Percentiles rank a stretch among this genome's conserved stretches.
These are phyloP conservation scores for Xylaria sp. DNA, from an alignment of 2,329 filamentous ascomycete species.

Conservation along the genomic window DNA sequence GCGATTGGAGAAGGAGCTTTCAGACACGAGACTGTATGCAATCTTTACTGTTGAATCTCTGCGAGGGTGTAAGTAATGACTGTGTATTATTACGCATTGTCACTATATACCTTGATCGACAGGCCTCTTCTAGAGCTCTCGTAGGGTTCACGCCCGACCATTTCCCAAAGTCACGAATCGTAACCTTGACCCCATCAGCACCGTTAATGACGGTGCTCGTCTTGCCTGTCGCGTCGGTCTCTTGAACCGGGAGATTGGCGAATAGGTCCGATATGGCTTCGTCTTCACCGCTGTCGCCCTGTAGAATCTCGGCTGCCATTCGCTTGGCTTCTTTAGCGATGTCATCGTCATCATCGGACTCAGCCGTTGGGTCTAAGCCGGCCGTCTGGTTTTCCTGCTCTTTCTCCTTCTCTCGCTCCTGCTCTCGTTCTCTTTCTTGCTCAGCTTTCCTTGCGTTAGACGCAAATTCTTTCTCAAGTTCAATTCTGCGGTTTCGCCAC, in stretches of 20 bases:
- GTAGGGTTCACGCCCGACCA: slow-evolving; percentile 80
- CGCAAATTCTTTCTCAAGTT: slow-evolving; percentile 71
- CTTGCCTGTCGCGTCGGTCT: slow-evolving; percentile 71
- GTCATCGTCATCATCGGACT: slow-evolving; percentile 60
- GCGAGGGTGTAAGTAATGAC: slow-evolving; percentile 32
- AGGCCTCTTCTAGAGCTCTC: slow-evolving; percentile 85
- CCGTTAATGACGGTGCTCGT: slow-evolving; percentile 66
- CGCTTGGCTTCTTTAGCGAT: slow-evolving; percentile 67
- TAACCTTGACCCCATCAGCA: slow-evolving; percentile 65
- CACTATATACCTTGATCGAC: slow-evolving; percentile 73
- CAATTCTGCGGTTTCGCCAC: slow-evolving; percentile 70
- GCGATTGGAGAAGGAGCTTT: slow-evolving; percentile 78
- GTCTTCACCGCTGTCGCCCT: slow-evolving; percentile 66
- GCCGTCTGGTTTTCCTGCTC: slow-evolving; percentile 49
- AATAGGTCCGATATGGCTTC: slow-evolving; percentile 66
- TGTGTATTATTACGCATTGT: slow-evolving; percentile 12
- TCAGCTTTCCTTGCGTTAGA: slow-evolving; percentile 57
- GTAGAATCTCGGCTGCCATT: slow-evolving; percentile 68
- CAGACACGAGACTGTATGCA: slow-evolving; percentile 75
- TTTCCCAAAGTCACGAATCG: slow-evolving; percentile 85
- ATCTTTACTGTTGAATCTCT: slow-evolving; percentile 78
- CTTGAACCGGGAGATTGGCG: slow-evolving; percentile 68
- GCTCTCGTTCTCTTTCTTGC: slow-evolving; percentile 47
- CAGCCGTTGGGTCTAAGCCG: slow-evolving; percentile 44
- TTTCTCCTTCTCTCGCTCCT: slow-evolving; percentile 50